Base-by-base conservation (phyloP, 2,329 filamentous ascomycete species). In the Claviceps sp. region DNA sequence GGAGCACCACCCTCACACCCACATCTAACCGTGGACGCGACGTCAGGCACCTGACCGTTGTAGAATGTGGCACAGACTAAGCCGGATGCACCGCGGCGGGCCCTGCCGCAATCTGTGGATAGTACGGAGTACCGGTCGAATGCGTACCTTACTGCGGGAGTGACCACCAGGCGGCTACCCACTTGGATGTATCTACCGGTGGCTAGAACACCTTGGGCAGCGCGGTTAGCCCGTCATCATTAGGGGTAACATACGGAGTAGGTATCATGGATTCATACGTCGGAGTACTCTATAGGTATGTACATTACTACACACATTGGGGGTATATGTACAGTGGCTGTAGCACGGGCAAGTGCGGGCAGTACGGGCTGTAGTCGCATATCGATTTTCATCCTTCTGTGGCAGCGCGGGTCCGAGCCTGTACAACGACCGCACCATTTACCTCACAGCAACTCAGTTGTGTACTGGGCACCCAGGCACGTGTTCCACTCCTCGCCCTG, bases 401-500 rank as follows among this genome's bases (percentile, higher is more conserved):
- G 40, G 40, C 40, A 41, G 40, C 40, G 17, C 40, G 40, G 40
- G 16, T 41, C 17, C 16, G 40, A 41, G 39, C 39, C 16, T 19
- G 40, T 42, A 42, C 40, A 4, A 42, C 40, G 40, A 19, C 30
- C 8, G 17, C 40, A 22, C 17, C n/a, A 11, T 13, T 17, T 42
- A 10, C 7, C 4, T 10, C 8, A 34, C 10, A 34, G 30, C 30
- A 34, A 34, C 30, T 34, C 30, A 34, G 30, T 34, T 34, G 30
- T 11, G 30, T 34, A 34, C 10, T 30, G 10, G 30, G 30, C 30
- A 34, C 39, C 39, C 39, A n/a, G 39, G 39, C 11, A 26, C 17
- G 41, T 50, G 53, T 52, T 53, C 53, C 53, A 50, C 53, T 47
- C 19, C 34, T 52, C 49, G 17, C 45, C 39, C 48, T 30, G 38